Evolutionary conservation across 2,329 filamentous ascomycete species (phyloP).

Genomic region (Cladosporium sp.): DNA sequence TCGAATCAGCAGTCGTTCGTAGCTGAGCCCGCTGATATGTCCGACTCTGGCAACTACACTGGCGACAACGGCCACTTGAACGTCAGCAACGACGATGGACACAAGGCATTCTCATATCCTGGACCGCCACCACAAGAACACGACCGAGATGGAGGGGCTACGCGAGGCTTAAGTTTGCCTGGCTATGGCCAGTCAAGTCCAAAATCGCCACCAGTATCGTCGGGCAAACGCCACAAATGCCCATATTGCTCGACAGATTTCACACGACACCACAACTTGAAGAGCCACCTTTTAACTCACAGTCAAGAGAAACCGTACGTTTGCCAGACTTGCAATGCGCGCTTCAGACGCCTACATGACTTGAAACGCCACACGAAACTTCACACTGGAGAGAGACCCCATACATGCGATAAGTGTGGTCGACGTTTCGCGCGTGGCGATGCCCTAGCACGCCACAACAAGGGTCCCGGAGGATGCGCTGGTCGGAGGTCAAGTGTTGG

Average conservation of each 20-base stretch:
- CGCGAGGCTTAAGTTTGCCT: constrained; percentile 60
- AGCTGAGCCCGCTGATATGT: constrained; percentile 39
- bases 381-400: constrained; percentile 92
- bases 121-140: constrained; percentile 56
- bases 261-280: constrained; percentile 94
- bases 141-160: constrained; percentile 51
- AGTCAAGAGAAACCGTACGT: constrained; percentile 98
- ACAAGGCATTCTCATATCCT: constrained; percentile 66
- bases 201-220: constrained; percentile 65
- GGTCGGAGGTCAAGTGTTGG: constrained; percentile 85
- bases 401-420: constrained; percentile 92
- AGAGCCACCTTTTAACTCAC: constrained; percentile 94
- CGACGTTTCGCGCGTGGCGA: constrained; percentile 94
- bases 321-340: constrained; percentile 88
- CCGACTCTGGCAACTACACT: constrained; percentile 41
- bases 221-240: constrained; percentile 90
- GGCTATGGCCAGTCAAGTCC: constrained; percentile 60
- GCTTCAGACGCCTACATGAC: constrained; percentile 90
- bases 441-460: constrained; percentile 90
- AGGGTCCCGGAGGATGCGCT: constrained; percentile 92
- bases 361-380: constrained; percentile 95
- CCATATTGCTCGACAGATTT: constrained; percentile 97
- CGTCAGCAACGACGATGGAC: constrained; percentile 38
- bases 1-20: constrained; percentile 42
- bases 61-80: constrained; percentile 28